Evolutionary conservation across 148 eudicot genomes (phyloP).

Genomic region (Amaranthus palmeri): DNA sequence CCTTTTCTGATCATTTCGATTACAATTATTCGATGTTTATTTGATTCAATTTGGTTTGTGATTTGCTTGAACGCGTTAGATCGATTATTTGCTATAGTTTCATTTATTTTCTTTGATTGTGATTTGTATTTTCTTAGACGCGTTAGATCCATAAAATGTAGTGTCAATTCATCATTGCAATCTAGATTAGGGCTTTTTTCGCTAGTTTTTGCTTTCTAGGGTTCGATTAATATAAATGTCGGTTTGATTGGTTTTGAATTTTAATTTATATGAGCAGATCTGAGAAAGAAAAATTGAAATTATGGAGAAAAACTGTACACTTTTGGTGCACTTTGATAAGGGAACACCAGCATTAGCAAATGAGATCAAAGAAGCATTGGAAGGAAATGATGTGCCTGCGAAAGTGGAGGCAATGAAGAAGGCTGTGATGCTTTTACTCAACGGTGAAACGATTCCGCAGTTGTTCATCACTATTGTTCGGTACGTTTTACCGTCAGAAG

Average conservation of each 20-base stretch:
- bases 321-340: slow-evolving; percentile 71
- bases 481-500: slow-evolving; percentile 73
- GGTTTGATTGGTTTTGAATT: too few species aligned
- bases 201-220: background rate
- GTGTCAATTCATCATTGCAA: slow-evolving; percentile 7
- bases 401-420: slow-evolving; percentile 77
- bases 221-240: background rate
- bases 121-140: too few species aligned
- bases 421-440: slow-evolving; percentile 70
- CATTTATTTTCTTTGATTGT: too few species aligned
- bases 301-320: slow-evolving; percentile 72
- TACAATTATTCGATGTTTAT: background rate
- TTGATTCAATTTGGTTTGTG: background rate
- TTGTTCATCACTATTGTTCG: slow-evolving; percentile 68
- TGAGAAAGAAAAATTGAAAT: slow-evolving; percentile 1
- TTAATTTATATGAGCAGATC: slow-evolving; percentile 14
- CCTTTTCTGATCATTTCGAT: background rate
- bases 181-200: slow-evolving; percentile 11
- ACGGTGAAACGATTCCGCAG: slow-evolving; percentile 72
- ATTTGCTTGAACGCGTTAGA: background rate
- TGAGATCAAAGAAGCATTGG: slow-evolving; percentile 78
- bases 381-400: slow-evolving; percentile 56
- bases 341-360: slow-evolving; percentile 73
- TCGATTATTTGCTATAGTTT: too few species aligned
- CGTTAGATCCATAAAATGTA: slow-evolving; percentile 20